A percentile compares a stretch with the other conserved stretches of the same genome.
These are phyloP conservation scores for Fusarium stilboides DNA, from an alignment of 2,329 filamentous ascomycete species.

Conservation along the genomic window DNA sequence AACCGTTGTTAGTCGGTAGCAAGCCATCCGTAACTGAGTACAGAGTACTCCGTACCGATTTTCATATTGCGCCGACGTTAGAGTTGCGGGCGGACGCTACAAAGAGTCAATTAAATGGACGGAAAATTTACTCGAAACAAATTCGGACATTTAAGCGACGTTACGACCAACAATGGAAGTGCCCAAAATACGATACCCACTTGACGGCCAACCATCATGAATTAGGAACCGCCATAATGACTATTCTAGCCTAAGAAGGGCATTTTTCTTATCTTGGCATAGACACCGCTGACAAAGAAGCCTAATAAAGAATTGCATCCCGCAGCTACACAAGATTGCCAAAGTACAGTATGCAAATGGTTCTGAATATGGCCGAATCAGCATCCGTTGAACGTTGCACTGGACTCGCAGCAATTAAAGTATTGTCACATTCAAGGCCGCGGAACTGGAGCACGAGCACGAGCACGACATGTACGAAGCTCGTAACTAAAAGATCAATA, in stretches of 20 bases:
- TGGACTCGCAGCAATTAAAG: constrained; percentile 22
- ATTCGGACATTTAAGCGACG: constrained; percentile 41
- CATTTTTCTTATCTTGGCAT: constrained; percentile 16
- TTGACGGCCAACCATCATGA: constrained; percentile 27
- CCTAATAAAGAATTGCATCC: neutral
- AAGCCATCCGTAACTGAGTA: neutral
- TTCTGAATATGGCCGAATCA: neutral
- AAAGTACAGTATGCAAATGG: constrained; percentile 1
- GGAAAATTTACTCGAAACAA: constrained; percentile 28
- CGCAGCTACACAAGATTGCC: constrained; percentile 8
- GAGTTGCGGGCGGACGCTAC: constrained; percentile 7
- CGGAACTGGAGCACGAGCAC: constrained; percentile 11
- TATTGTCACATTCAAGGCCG: constrained; percentile 1
- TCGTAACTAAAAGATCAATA: constrained; percentile 17
- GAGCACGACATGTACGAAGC: constrained; percentile 42
- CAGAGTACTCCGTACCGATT: too few relatives aligned
- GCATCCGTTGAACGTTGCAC: constrained; percentile 14
- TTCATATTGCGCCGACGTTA: neutral
- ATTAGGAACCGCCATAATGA: constrained; percentile 25
- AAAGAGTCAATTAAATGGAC: constrained; percentile 2
- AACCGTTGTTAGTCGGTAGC: neutral
- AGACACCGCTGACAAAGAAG: neutral
- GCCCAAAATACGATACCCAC: constrained; percentile 28
- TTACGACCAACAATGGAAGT: constrained; percentile 29
- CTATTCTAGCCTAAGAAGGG: constrained; percentile 12